A percentile compares a stretch with the other conserved stretches of the same genome.
These are phyloP conservation scores for Mercurialis annua DNA, from an alignment of 345 rosid genomes.

Conservation along the genomic window DNA sequence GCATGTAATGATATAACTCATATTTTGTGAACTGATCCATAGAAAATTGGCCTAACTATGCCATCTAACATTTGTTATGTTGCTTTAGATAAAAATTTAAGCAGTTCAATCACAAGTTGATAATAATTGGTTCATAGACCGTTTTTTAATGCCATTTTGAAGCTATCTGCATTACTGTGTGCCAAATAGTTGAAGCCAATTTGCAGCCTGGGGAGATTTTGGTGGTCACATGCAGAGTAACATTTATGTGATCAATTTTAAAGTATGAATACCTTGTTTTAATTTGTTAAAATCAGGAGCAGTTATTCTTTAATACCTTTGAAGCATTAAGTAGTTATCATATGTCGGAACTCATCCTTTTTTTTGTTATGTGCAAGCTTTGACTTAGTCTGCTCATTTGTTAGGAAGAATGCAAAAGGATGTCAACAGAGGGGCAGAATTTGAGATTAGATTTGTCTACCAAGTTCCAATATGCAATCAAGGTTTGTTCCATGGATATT, in stretches of 20 bases:
- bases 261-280: background rate
- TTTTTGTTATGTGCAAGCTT: background rate
- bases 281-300: background rate
- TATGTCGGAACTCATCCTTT: background rate
- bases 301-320: background rate
- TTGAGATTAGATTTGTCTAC: constrained; percentile 80
- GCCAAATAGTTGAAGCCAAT: background rate
- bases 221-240: background rate
- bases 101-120: background rate
- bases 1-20: background rate
- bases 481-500: constrained; percentile 39
- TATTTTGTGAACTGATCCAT: background rate
- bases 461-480: constrained; percentile 89
- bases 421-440: constrained; percentile 80
- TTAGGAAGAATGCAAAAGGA: constrained; percentile 95
- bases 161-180: background rate
- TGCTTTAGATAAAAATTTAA: background rate
- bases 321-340: background rate
- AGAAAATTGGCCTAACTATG: background rate
- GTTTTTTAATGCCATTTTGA: background rate
- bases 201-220: background rate
- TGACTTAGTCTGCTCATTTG: constrained; percentile 23
- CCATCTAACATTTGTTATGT: background rate
- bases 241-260: background rate
- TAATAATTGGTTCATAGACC: background rate